Conservation (phyloP, 495 filamentous ascomycete species). For the Barbatosphaeria neglecta region DNA sequence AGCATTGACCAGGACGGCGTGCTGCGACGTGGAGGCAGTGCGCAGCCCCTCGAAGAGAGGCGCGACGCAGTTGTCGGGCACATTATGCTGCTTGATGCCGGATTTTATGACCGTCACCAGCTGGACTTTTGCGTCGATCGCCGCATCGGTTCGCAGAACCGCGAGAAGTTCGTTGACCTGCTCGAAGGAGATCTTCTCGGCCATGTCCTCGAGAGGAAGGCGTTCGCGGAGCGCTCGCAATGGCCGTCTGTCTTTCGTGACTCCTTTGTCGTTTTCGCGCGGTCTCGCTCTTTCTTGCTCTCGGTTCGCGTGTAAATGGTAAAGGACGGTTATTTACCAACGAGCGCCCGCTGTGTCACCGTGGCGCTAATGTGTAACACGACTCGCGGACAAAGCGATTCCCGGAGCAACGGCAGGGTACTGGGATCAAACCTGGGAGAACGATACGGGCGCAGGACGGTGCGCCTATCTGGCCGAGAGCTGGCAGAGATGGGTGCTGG, state of each 20-base stretch:
- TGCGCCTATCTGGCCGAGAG: too few species aligned
- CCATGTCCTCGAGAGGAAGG: slow-evolving; percentile 25
- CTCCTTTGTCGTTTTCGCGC: too few species aligned
- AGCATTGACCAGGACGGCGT: slow-evolving; percentile 54
- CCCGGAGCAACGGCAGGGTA: too few species aligned
- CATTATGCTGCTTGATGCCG: slow-evolving; percentile 78
- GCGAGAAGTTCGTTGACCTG: slow-evolving; percentile 54
- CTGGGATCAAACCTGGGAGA: too few species aligned
- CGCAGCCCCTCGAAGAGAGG: slow-evolving; percentile 65
- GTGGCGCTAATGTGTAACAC: too few species aligned
- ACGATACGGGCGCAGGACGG: too few species aligned
- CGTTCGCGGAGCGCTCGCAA: background rate
- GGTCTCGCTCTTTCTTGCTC: too few species aligned
- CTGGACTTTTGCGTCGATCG: slow-evolving; percentile 59
- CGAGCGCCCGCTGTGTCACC: too few species aligned
- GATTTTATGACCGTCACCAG: slow-evolving; percentile 65
- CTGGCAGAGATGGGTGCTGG: too few species aligned
- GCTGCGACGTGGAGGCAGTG: slow-evolving; percentile 56
- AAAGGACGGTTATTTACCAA: too few species aligned
- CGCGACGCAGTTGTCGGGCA: slow-evolving; percentile 59
- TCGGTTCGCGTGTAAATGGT: too few species aligned
- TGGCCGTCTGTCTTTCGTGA: background rate
- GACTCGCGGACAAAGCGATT: too few species aligned
- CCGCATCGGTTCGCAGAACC: slow-evolving; percentile 55
- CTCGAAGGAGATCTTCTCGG: slow-evolving; percentile 47